phyloP scores from a whole-genome alignment of 2,329 filamentous ascomycete species.

The Dactylella cylindrospora region DNA sequence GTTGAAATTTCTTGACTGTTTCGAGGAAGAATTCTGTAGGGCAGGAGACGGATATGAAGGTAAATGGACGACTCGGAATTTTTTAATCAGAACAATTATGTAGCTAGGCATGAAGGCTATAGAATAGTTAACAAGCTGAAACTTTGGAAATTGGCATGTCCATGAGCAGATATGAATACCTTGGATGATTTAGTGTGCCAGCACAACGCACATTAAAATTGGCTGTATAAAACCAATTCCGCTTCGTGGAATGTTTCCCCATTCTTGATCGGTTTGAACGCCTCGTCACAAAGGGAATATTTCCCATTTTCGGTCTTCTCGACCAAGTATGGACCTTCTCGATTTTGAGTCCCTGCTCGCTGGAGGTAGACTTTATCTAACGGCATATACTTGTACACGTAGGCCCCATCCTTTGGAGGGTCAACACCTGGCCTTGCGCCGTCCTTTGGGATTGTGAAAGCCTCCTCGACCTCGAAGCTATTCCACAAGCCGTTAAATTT shows the following conservation, averaged over 20 bases:
- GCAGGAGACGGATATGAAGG: background rate
- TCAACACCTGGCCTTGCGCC: background rate
- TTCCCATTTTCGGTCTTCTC: background rate
- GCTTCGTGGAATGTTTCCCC: background rate
- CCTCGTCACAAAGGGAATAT: background rate
- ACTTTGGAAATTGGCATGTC: background rate
- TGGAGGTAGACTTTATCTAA: slow-evolving; percentile 2
- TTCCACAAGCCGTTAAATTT: too few relatives aligned
- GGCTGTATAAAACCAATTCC: background rate
- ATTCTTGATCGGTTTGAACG: background rate
- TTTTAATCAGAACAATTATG: background rate
- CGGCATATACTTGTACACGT: slow-evolving; percentile 1
- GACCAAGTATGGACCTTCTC: slow-evolving; percentile 1
- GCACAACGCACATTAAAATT: too few relatives aligned
- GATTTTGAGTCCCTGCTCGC: background rate
- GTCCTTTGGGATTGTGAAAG: background rate
- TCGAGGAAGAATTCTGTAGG: background rate
- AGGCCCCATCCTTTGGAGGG: background rate
- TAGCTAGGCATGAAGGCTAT: background rate
- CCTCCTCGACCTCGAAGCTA: too few relatives aligned
- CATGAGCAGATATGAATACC: background rate
- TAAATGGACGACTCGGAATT: background rate
- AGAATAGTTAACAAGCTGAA: background rate
- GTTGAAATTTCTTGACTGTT: background rate
- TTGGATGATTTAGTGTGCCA: background rate